Evolutionary conservation across 768 basidiomycete genomes (phyloP), one percentile per base, ranked within the genome.

Genomic region (Glaciozyma martinii): DNA sequence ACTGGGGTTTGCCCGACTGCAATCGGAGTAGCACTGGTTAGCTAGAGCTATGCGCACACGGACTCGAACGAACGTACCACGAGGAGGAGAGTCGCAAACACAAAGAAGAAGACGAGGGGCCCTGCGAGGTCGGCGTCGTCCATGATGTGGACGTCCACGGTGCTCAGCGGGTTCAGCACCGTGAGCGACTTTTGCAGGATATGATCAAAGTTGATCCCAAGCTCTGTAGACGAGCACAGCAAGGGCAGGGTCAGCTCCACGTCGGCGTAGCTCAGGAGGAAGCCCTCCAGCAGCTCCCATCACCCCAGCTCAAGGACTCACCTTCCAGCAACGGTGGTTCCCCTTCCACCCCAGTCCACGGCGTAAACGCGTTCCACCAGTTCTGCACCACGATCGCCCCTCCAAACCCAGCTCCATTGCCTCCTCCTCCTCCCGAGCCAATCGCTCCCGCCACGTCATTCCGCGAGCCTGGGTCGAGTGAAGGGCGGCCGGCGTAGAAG

Each of bases 41-140:
- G 54, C 16, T 13, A 30, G 49, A 21, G 50, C 9, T 29, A 1
- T 16, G 15, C 27, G 44, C 23, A 33, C 18, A 7, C 21, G 10
- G 23, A 27, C 15, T 21, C n/a, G 40, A 12, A 10, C 47, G 56
- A 21, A 84, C 91, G 74, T 63, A 97, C 95, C 67, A 98, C 83
- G 57, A 99, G 83, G 3, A 99, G 82, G 74, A 88, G 90, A 49
- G 88, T 86, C 18, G 87, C 95, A 76, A 98, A 98, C 72, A 89
- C 89, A 76, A 98, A 90, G 75, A 87, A 87, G 79, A 97, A 97
- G 8, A 97, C 83, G 54, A 97, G 83, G 13, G 95, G 95, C 0
- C 95, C 95, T 13, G 94, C 92, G 37, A 99, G 82, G 78, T 99
- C 95, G 27, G 94, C 93, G 72, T 99, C 95, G 77, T 99, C 95